A percentile compares a stretch with the other conserved stretches of the same genome.
These are phyloP conservation scores for Lipomyces sp. DNA, from an alignment of 805 yeast species.

Conservation along the genomic window DNA sequence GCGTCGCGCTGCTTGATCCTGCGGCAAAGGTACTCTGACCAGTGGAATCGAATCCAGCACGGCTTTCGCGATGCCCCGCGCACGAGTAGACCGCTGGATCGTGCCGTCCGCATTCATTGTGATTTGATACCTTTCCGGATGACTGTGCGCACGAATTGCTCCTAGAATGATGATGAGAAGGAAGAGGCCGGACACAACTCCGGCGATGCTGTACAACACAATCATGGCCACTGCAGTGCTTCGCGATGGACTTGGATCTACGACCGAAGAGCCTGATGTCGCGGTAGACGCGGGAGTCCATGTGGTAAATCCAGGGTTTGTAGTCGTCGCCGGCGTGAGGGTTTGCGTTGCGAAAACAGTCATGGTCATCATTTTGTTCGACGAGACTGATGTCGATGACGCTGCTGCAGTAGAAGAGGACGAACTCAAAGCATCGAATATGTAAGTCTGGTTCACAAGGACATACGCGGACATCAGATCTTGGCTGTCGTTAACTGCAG, in stretches of 20 bases:
- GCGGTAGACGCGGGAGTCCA: conserved; percentile 6
- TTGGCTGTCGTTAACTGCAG: conserved; percentile 2
- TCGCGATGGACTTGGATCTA: not conserved
- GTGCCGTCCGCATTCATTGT: conserved; percentile 22
- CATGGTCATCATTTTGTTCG: conserved; percentile 1
- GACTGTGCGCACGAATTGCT: conserved; percentile 37
- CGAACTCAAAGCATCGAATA: conserved; percentile 5
- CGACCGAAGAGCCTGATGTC: not conserved
- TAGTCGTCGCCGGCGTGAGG: not conserved
- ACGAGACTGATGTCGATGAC: not conserved
- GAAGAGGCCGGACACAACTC: conserved; percentile 34
- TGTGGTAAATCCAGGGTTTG: conserved; percentile 10
- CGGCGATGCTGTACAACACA: conserved; percentile 35
- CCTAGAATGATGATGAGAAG: conserved; percentile 36
- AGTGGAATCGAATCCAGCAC: conserved; percentile 40
- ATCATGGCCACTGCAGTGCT: conserved; percentile 36
- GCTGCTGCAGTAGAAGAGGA: conserved; percentile 5
- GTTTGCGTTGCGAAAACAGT: conserved; percentile 12
- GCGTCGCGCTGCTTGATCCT: not conserved
- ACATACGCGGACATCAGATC: conserved; percentile 7
- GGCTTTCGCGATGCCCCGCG: conserved; percentile 40
- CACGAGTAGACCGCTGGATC: conserved; percentile 29
- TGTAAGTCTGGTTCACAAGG: conserved; percentile 12
- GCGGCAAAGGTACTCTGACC: conserved; percentile 28
- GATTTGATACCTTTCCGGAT: conserved; percentile 37